phyloP scores from a whole-genome alignment of 306 rosid genomes.

The Coriaria nepalensis region DNA sequence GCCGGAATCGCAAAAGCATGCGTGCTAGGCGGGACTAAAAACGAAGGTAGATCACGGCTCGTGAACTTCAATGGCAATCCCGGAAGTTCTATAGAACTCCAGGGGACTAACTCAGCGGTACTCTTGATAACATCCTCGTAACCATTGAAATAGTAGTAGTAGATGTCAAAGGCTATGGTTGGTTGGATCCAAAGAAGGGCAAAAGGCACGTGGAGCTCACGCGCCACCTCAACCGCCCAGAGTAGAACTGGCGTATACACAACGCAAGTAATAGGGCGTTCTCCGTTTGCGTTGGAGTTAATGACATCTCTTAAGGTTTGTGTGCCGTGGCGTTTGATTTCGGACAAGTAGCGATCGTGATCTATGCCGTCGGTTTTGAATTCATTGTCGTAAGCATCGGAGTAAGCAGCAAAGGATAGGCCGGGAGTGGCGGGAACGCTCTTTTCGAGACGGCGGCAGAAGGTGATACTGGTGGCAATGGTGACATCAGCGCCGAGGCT shows the following conservation, averaged over 20 bases:
- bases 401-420: slow-evolving; percentile 13
- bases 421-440: not conserved
- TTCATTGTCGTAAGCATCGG: slow-evolving; percentile 27
- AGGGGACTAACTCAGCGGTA: not conserved
- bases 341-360: not conserved
- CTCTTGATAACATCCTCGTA: slow-evolving; percentile 1
- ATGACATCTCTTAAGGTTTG: slow-evolving; percentile 13
- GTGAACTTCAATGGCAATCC: slow-evolving; percentile 10
- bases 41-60: slow-evolving; percentile 12
- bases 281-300: slow-evolving; percentile 3
- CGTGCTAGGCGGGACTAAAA: not conserved
- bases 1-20: not conserved
- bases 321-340: slow-evolving; percentile 12
- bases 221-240: slow-evolving; percentile 22
- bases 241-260: slow-evolving; percentile 17
- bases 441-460: slow-evolving; percentile 12
- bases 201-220: slow-evolving; percentile 9
- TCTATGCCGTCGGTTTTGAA: slow-evolving; percentile 2
- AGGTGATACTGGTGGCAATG: slow-evolving; percentile 8
- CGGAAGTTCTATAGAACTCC: not conserved
- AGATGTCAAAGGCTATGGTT: slow-evolving; percentile 22
- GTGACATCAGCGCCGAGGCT: slow-evolving; percentile 18
- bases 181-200: slow-evolving; percentile 29
- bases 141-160: slow-evolving; percentile 23
- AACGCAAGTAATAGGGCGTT: slow-evolving; percentile 15